phyloP scores from a whole-genome alignment of 2,329 filamentous ascomycete species.

The Coniella vitis region DNA sequence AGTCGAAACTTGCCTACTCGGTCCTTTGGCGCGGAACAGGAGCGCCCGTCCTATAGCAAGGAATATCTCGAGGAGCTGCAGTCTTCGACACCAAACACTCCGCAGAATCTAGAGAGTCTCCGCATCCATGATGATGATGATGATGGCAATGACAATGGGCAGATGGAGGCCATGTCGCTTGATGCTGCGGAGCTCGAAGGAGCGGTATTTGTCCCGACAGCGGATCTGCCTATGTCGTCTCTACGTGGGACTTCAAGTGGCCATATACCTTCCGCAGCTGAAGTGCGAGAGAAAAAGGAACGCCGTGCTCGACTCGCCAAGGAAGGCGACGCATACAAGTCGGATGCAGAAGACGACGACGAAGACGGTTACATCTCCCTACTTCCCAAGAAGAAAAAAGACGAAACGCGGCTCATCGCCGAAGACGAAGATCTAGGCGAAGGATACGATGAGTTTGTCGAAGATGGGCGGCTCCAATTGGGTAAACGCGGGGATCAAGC shows the following conservation, averaged over 20 bases:
- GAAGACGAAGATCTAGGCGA: conserved; percentile 93
- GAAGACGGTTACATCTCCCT: conserved; percentile 27
- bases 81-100: conserved; percentile 77
- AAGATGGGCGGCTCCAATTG: conserved; percentile 73
- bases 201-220: conserved; percentile 53
- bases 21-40: conserved; percentile 53
- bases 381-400: conserved; percentile 49
- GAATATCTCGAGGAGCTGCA: conserved; percentile 83
- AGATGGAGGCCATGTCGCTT: conserved; percentile 44
- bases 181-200: conserved; percentile 57
- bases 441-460: conserved; percentile 86
- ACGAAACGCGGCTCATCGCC: conserved; percentile 66
- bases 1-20: conserved; percentile 48
- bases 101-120: conserved; percentile 50
- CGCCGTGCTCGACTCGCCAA: conserved; percentile 74
- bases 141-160: too few species aligned
- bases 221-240: conserved; percentile 31
- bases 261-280: conserved; percentile 68
- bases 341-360: conserved; percentile 40
- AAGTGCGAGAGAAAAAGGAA: conserved; percentile 88
- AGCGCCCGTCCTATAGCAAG: conserved; percentile 74
- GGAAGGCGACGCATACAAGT: conserved; percentile 54
- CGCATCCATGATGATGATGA: conserved; percentile 32
- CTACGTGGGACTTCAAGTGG: conserved; percentile 22
- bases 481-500: conserved; percentile 74